phyloP scores from a whole-genome alignment of 495 filamentous ascomycete genomes.

The Trypethelium eluteriae region DNA sequence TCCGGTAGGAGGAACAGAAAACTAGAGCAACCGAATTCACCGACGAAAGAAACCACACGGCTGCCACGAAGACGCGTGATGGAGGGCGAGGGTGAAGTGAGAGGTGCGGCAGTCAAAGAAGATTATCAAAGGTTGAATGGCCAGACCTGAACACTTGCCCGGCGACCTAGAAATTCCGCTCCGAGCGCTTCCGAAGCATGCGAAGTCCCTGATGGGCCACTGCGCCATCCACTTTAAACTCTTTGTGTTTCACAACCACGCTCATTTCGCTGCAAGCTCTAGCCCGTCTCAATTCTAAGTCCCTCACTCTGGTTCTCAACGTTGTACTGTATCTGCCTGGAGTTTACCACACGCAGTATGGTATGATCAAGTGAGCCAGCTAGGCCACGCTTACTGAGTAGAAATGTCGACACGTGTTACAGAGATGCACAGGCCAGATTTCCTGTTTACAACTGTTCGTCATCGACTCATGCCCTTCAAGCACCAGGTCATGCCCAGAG shows the following conservation, averaged over 20 bases:
- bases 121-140: constrained; percentile 3
- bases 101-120: background rate
- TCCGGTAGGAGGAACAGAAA: background rate
- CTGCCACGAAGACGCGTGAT: background rate
- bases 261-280: background rate
- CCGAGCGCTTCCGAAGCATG: background rate
- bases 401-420: background rate
- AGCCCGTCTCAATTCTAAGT: background rate
- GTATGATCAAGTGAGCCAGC: too few species aligned
- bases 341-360: background rate
- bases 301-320: background rate
- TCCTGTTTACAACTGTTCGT: background rate
- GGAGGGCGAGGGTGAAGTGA: background rate
- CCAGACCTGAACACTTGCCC: constrained; percentile 1
- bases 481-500: too few species aligned
- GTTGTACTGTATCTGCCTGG: background rate
- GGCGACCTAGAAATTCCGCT: constrained; percentile 4
- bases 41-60: background rate
- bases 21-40: background rate
- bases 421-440: background rate
- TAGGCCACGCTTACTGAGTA: too few species aligned
- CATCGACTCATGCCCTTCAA: background rate
- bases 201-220: too few species aligned
- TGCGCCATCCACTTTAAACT: background rate
- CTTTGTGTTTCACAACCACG: background rate